phyloP scores from a whole-genome alignment of 805 yeast species.

The Lachancea lanzarotensis region DNA sequence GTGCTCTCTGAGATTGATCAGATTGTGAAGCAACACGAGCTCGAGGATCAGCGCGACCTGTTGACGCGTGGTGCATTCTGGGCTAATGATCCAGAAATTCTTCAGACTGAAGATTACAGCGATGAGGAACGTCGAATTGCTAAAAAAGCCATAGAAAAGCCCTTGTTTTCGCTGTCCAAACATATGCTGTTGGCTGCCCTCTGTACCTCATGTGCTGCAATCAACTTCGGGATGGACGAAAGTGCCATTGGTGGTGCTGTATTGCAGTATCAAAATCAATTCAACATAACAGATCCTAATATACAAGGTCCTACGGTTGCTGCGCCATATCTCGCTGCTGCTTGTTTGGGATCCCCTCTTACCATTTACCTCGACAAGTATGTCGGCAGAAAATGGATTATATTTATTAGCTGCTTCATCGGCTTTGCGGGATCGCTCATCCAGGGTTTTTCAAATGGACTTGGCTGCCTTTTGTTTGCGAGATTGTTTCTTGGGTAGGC shows the following conservation, averaged over 20 bases:
- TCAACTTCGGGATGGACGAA: conserved; percentile 70
- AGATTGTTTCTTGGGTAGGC: conserved; percentile 58
- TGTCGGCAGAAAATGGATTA: conserved; percentile 55
- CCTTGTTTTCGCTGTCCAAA: conserved; percentile 42
- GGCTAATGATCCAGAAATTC: conserved; percentile 44
- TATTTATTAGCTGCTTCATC: conserved; percentile 50
- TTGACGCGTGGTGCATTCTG: conserved; percentile 22
- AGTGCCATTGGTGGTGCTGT: conserved; percentile 65
- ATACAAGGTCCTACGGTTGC: conserved; percentile 57
- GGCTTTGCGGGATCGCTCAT: conserved; percentile 57
- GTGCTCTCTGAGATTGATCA: conserved; percentile 2
- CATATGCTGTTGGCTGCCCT: conserved; percentile 55
- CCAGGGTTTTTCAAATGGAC: conserved; percentile 54
- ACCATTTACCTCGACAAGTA: conserved; percentile 45
- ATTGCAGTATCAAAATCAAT: conserved; percentile 42
- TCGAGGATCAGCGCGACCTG: conserved; percentile 34
- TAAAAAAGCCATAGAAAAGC: conserved; percentile 42
- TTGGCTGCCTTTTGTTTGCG: conserved; percentile 56
- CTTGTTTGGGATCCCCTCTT: conserved; percentile 50
- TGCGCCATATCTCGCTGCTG: conserved; percentile 58
- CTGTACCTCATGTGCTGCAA: conserved; percentile 48
- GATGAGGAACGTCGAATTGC: conserved; percentile 29
- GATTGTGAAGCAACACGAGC: no score
- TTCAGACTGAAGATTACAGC: conserved; percentile 34
- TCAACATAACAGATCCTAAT: conserved; percentile 38